Evolutionary conservation across 2,329 filamentous ascomycete genomes (phyloP), one percentile per base, ranked within the genome.

Genomic region (Aureobasidium sp.): DNA sequence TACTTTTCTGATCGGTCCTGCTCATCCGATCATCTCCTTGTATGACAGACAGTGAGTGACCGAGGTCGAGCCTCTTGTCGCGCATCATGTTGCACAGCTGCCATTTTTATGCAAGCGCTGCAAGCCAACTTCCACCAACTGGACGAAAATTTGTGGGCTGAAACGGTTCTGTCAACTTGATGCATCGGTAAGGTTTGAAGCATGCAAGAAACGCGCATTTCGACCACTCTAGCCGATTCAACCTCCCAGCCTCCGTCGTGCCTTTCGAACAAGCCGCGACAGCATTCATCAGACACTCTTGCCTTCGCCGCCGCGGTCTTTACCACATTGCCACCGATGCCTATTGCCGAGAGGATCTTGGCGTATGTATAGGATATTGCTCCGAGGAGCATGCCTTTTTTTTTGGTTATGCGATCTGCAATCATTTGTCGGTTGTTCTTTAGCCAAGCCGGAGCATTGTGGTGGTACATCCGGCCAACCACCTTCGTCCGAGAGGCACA

Each of bases 131-230:
- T 55, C 52, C 39, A 39, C 53, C 17, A 27, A 13, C 8, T 23
- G 29, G 15, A n/a, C 26, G 26, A 57, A 48, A 46, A 32, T 26
- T 41, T 17, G 27, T 34, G 42, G 53, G 53, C 27, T 57, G 53
- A 57, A 57, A 57, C 53, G 53, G 41, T 41, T 26, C 26, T n/a
- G 53, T 44, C 20, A 46, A 46, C 53, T 46, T 44, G 53, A 46
- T 44, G 53, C 41, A 46, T 57, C 27, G 41, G 53, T 20, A 57
- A 57, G 53, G 53, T 57, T 57, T 57, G 53, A 57, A 57, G 53
- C 41, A 23, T 57, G 53, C 53, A 36, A 44, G 51, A 26, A 20
- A 55, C 51, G n/a, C 13, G 37, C 37, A 37, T 29, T 37, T 8
- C 27, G 41, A 36, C 41, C 53, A 57, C 41, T 57, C 51, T 57